Percentiles rank a stretch among this genome's conserved stretches.
Conservation (phyloP, 306 rosid species). For the Canavalia ensiformis region DNA sequence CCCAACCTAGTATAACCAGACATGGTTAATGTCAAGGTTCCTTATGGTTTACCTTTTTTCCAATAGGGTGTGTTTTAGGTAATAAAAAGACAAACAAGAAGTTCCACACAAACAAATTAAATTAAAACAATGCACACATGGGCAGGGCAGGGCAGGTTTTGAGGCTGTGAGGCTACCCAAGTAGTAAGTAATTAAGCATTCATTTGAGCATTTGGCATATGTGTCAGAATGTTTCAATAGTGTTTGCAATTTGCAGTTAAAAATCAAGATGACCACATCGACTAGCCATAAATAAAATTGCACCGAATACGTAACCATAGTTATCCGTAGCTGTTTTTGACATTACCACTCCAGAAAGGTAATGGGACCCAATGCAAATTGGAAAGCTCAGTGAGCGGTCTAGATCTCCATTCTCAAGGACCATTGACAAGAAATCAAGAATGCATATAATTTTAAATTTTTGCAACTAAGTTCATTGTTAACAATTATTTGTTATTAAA, state of each 20-base stretch:
- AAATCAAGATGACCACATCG: conserved; percentile 34
- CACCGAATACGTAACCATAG: conserved; percentile 12
- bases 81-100: conserved; percentile 43
- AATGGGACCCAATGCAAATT: conserved; percentile 9
- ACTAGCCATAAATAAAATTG: neutral
- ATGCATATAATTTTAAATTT: neutral
- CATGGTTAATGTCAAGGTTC: conserved; percentile 24
- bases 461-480: neutral
- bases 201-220: neutral
- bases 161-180: conserved; percentile 9
- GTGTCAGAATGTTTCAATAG: neutral
- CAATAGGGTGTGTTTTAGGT: conserved; percentile 45
- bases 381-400: neutral
- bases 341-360: conserved; percentile 1
- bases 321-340: neutral
- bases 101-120: conserved; percentile 14
- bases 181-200: neutral
- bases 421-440: neutral
- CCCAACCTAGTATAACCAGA: conserved; percentile 45
- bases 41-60: conserved; percentile 5
- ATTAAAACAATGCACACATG: conserved; percentile 5
- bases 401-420: neutral
- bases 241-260: conserved; percentile 45
- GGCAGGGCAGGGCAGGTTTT: neutral
- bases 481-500: neutral